phyloP scores from a whole-genome alignment of 345 rosid genomes.

The Barbarea vulgaris region DNA sequence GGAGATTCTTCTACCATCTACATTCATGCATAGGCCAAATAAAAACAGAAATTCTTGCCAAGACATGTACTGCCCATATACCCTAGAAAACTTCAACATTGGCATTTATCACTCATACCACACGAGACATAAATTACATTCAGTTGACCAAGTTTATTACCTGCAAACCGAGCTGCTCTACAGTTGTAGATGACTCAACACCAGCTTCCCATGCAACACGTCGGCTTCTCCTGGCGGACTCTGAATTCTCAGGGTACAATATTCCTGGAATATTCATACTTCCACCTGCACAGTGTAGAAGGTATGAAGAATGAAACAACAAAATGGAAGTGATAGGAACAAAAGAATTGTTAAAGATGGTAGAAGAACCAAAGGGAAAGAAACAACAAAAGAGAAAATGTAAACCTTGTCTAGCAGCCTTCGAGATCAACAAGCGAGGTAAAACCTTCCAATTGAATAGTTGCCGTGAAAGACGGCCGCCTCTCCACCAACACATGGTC shows the following conservation, averaged over 20 bases:
- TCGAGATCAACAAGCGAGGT: constrained; percentile 64
- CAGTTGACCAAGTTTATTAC: constrained; percentile 42
- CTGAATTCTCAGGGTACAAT: constrained; percentile 84
- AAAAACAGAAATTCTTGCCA: constrained; percentile 18
- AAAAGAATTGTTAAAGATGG: constrained; percentile 6
- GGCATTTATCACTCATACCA: constrained; percentile 5
- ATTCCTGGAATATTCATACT: constrained; percentile 67
- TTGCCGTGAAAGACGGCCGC: constrained; percentile 78
- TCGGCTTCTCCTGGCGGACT: constrained; percentile 83
- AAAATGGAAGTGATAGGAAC: constrained; percentile 38
- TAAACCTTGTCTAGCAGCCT: constrained; percentile 94
- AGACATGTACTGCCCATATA: background rate
- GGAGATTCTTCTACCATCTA: constrained; percentile 10
- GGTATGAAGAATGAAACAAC: constrained; percentile 36
- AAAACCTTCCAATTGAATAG: constrained; percentile 85
- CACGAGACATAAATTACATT: constrained; percentile 12
- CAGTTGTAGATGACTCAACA: constrained; percentile 78
- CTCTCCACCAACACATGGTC: constrained; percentile 92
- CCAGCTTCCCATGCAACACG: constrained; percentile 85
- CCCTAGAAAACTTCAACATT: constrained; percentile 8
- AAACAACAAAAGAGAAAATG: constrained; percentile 38
- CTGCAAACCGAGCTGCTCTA: constrained; percentile 90
- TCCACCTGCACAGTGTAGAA: constrained; percentile 74
- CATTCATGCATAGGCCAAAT: constrained; percentile 19
- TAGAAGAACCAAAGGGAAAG: constrained; percentile 12